A percentile compares a stretch with the other conserved stretches of the same genome.
Evolutionary conservation across 306 rosid genomes (phyloP).

Genomic region (Argentina anserina): DNA sequence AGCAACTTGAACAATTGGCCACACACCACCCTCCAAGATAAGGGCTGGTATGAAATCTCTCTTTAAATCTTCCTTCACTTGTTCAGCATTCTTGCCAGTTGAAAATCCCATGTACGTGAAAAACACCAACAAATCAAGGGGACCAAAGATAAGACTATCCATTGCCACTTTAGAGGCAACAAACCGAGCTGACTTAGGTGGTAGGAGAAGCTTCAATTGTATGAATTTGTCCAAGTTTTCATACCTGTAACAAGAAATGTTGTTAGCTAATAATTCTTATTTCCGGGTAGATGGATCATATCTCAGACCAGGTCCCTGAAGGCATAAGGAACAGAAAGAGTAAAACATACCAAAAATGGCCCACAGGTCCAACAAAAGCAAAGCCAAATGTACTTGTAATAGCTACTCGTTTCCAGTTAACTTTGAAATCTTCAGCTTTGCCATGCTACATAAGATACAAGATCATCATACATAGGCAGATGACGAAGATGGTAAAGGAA

Average conservation of each 20-base stretch:
- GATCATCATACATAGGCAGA: background rate
- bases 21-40: slow-evolving; percentile 66
- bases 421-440: slow-evolving; percentile 24
- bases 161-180: slow-evolving; percentile 71
- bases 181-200: slow-evolving; percentile 66
- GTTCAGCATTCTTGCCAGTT: slow-evolving; percentile 59
- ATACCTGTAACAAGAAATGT: slow-evolving; percentile 48
- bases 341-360: slow-evolving; percentile 74
- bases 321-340: slow-evolving; percentile 5
- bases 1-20: slow-evolving; percentile 80
- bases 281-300: slow-evolving; percentile 3
- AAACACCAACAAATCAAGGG: slow-evolving; percentile 65
- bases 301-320: slow-evolving; percentile 4
- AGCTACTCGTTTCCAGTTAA: slow-evolving; percentile 74
- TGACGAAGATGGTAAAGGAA: background rate
- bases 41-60: slow-evolving; percentile 80
- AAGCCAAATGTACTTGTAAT: slow-evolving; percentile 74
- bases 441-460: slow-evolving; percentile 16
- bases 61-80: slow-evolving; percentile 77
- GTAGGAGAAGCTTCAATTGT: slow-evolving; percentile 49
- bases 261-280: background rate
- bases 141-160: slow-evolving; percentile 70
- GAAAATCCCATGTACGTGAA: slow-evolving; percentile 86
- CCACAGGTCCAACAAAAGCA: slow-evolving; percentile 83
- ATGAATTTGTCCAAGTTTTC: slow-evolving; percentile 74